Base-by-base conservation (phyloP, 495 filamentous ascomycete species). In the Chaetomium cochliodes region DNA sequence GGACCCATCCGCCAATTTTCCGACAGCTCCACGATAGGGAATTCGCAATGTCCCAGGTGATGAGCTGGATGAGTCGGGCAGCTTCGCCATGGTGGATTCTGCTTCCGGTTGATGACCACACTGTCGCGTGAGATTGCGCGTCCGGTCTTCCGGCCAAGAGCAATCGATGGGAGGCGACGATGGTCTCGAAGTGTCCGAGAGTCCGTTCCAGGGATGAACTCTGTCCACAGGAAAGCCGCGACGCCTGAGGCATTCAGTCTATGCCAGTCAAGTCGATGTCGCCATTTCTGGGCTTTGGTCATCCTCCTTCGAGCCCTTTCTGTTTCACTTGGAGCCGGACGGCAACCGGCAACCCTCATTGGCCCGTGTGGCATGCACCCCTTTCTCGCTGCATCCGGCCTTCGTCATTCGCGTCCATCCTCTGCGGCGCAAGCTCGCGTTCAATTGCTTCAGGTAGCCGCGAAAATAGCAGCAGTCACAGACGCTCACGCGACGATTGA, bases 321-420 rank as follows among this genome's bases (percentile, higher is more conserved):
- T 25, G 46, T 62, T 62, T 53, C 46, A 62, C 59, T 50, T 23
- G 58, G 30, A 28, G 16, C 57, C 46, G 25, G 42, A 8, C 25
- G 23, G 23, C 5, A 15, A 41, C 18, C 26, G 7, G 26, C 1
- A 22, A 11, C 30, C 47, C 4, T 62, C 30, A 62, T 62, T 62
- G 59, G 59, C 33, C n/a, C 23, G 41, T 42, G 42, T 7, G 23
- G 7, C 25, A 8, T 39, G 37, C 20, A 42, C 9, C 39, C 61
- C 53, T 28, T 56, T 64, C 64, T 57, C n/a, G 54, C 64, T 66
- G 70, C 70, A 70, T 70, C 52, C 25, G 46, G 47, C 58, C 33
- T 28, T 46, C 39, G 9, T 44, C 26, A 54, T 55, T 37, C 26
- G 52, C 52, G 26, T 58, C 22, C 50, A 37, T 63, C 54, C 55